phyloP scores from a whole-genome alignment of 148 eudicot species.

The Polygonum aviculare region DNA sequence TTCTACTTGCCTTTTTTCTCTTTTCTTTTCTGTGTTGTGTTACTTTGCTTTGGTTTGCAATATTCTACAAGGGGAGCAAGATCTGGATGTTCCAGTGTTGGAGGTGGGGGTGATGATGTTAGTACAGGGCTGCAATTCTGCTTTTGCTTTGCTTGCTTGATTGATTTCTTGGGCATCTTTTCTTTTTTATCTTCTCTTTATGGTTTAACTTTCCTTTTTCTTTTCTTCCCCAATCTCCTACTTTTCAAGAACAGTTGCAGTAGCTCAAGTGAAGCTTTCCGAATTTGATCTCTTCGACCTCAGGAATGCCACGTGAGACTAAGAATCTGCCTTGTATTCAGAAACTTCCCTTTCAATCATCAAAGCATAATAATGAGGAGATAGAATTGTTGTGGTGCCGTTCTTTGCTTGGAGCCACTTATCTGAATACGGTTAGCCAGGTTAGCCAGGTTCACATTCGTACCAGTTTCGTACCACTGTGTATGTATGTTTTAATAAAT shows the following conservation, averaged over 20 bases:
- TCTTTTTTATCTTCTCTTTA: conserved; percentile 12
- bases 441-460: too few relatives aligned
- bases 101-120: conserved; percentile 5
- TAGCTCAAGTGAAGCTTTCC: background rate
- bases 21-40: background rate
- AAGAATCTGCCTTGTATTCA: conserved; percentile 7
- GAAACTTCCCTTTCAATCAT: too few relatives aligned
- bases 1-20: background rate
- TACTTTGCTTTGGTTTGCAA: background rate
- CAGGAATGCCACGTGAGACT: background rate
- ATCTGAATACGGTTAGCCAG: too few relatives aligned
- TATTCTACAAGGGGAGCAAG: background rate
- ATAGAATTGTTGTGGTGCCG: too few relatives aligned
- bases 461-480: too few relatives aligned
- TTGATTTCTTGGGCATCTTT: background rate
- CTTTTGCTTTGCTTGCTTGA: conserved; percentile 3
- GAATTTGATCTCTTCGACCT: background rate
- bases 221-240: background rate
- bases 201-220: background rate
- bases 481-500: too few relatives aligned
- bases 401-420: too few relatives aligned
- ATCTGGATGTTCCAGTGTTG: conserved; percentile 2
- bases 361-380: too few relatives aligned
- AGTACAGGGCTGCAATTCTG: background rate
- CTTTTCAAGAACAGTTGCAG: background rate